Conservation (phyloP, 1,284 basidiomycete species). For the Puccinia triticina region DNA sequence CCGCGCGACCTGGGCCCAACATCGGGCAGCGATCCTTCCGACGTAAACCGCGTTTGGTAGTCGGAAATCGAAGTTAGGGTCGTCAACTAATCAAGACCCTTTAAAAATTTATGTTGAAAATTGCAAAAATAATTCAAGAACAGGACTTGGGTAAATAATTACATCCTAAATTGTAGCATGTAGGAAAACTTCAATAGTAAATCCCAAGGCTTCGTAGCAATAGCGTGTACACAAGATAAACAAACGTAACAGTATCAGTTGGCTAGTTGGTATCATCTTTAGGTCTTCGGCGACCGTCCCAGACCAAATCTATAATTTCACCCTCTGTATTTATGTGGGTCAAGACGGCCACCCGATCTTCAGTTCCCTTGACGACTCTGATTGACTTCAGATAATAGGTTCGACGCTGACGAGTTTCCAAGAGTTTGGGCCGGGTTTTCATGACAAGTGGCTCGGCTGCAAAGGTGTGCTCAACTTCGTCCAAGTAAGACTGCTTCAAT, state of each 20-base stretch:
- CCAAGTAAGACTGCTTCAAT: neutral
- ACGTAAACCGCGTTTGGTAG: too few relatives aligned
- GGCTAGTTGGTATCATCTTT: neutral
- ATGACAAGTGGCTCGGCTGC: constrained; percentile 55
- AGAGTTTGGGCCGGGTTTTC: constrained; percentile 53
- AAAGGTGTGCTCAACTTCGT: constrained; percentile 55
- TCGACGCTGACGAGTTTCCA: constrained; percentile 54
- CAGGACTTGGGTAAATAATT: too few relatives aligned
- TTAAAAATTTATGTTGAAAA: too few relatives aligned
- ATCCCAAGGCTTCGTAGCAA: too few relatives aligned
- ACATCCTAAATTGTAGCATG: too few relatives aligned
- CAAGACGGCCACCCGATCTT: constrained; percentile 50
- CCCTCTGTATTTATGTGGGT: constrained; percentile 56
- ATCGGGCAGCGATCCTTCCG: too few relatives aligned
- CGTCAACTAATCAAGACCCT: too few relatives aligned
- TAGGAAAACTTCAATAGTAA: too few relatives aligned
- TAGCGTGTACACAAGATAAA: neutral
- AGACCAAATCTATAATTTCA: constrained; percentile 55
- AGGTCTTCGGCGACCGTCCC: constrained; percentile 53
- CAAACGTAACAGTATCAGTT: neutral
- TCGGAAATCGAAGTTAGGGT: too few relatives aligned
- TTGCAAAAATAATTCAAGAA: too few relatives aligned
- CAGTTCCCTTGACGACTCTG: neutral
- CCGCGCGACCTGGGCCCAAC: too few relatives aligned
- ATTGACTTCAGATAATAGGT: constrained; percentile 56